A percentile compares a stretch with the other conserved stretches of the same genome.
These are phyloP conservation scores for Diversispora eburnea DNA, from an alignment of 192 early-diverging fungal genomes.

Conservation along the genomic window DNA sequence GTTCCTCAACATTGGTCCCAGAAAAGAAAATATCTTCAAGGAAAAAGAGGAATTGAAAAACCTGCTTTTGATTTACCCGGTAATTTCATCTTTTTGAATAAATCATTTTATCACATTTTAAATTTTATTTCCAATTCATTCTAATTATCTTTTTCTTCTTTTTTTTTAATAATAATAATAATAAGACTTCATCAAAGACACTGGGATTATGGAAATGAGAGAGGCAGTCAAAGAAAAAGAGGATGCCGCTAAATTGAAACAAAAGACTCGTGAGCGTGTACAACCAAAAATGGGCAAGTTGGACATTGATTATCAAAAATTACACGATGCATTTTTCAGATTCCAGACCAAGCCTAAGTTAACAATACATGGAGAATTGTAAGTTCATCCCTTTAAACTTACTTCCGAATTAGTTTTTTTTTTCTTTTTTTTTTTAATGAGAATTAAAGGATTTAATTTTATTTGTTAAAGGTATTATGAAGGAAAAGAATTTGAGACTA, in stretches of 20 bases:
- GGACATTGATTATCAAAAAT: conserved; percentile 95
- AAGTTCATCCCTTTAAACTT: conserved; percentile 32
- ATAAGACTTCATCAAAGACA: conserved; percentile 91
- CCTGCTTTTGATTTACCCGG: conserved; percentile 88
- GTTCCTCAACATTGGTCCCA: conserved; percentile 94
- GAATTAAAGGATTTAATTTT: not conserved
- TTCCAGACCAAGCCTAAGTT: conserved; percentile 84
- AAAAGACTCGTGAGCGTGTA: conserved; percentile 79
- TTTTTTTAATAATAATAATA: not conserved
- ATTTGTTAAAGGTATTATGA: conserved; percentile 73
- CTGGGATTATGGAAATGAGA: conserved; percentile 96
- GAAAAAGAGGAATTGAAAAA: conserved; percentile 96
- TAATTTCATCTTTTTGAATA: conserved; percentile 27
- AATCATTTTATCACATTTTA: not conserved
- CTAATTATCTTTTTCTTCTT: not conserved
- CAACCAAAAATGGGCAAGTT: conserved; percentile 96
- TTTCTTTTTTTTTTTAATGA: not conserved
- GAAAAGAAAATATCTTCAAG: conserved; percentile 95
- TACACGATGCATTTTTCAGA: conserved; percentile 97
- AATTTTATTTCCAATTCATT: not conserved
- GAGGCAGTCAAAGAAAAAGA: conserved; percentile 85
- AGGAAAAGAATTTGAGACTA: conserved; percentile 93
- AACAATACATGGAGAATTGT: conserved; percentile 77
- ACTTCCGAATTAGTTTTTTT: not conserved
- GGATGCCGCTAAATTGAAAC: conserved; percentile 73